phyloP scores from a whole-genome alignment of 139 green algal species.

The Auxenochlorella pyrenoidosa region DNA sequence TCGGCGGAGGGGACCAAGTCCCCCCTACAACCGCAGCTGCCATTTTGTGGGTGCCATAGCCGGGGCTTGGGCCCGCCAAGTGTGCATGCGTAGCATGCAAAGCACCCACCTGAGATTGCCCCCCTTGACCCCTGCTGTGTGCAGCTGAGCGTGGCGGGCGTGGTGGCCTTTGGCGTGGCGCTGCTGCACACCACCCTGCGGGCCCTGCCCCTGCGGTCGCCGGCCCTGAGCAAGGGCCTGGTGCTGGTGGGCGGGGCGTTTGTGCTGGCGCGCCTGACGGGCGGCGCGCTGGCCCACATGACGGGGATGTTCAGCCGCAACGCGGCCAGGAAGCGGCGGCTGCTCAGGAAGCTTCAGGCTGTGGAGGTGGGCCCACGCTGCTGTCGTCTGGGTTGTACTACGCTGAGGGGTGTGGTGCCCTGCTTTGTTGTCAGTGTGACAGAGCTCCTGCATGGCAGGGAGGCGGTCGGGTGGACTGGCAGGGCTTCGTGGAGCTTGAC shows the following conservation, averaged over 20 bases:
- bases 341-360: not conserved
- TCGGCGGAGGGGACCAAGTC: no score
- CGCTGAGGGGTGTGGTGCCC: no score
- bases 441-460: no score
- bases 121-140: not conserved
- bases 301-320: slow-evolving; percentile 8
- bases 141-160: slow-evolving; percentile 19
- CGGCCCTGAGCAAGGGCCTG: not conserved
- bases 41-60: no score
- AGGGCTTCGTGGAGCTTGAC: no score
- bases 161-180: not conserved
- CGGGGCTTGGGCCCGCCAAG: no score
- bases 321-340: slow-evolving; percentile 4
- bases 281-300: slow-evolving; percentile 30
- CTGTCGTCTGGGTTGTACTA: no score
- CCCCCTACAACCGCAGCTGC: no score
- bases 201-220: not conserved
- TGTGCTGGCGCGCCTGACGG: slow-evolving; percentile 29
- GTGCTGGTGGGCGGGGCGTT: slow-evolving; percentile 24
- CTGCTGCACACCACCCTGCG: not conserved
- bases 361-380: slow-evolving; percentile 15
- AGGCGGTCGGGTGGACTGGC: no score
- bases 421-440: no score
- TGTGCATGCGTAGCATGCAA: no score
- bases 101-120: not conserved